Evolutionary conservation across 768 basidiomycete genomes (phyloP).

Genomic region (Suillus lakei): DNA sequence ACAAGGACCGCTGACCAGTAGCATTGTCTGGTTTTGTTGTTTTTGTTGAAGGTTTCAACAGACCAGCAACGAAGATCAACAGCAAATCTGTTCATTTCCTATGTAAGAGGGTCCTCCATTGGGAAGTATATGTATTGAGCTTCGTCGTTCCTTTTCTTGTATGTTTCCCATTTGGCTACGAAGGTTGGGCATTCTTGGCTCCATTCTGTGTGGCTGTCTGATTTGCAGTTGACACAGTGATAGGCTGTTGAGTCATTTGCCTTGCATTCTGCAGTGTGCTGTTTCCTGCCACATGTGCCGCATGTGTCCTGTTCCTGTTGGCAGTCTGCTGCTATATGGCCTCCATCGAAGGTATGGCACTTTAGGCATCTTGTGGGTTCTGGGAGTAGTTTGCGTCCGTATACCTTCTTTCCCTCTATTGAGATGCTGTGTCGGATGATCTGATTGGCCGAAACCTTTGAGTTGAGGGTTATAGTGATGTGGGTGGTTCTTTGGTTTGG

Average conservation of each 20-base stretch:
- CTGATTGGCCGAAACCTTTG: constrained; percentile 25
- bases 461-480: constrained; percentile 24
- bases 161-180: background rate
- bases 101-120: background rate
- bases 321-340: constrained; percentile 11
- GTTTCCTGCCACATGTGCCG: background rate
- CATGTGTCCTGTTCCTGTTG: background rate
- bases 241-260: too few relatives aligned
- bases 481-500: constrained; percentile 27
- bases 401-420: constrained; percentile 19
- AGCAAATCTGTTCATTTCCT: too few relatives aligned
- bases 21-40: too few relatives aligned
- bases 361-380: constrained; percentile 6
- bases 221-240: constrained; percentile 5
- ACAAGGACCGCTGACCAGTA: too few relatives aligned
- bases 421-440: constrained; percentile 23
- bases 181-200: constrained; percentile 14
- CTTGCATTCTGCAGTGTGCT: background rate
- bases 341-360: constrained; percentile 4
- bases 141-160: background rate
- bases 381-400: constrained; percentile 12
- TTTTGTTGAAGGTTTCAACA: too few relatives aligned
- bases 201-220: constrained; percentile 11
- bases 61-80: too few relatives aligned
- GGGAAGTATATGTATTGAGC: background rate